Evolutionary conservation across 305 asterid species (phyloP).

Genomic region (Fraxinus platypoda): DNA sequence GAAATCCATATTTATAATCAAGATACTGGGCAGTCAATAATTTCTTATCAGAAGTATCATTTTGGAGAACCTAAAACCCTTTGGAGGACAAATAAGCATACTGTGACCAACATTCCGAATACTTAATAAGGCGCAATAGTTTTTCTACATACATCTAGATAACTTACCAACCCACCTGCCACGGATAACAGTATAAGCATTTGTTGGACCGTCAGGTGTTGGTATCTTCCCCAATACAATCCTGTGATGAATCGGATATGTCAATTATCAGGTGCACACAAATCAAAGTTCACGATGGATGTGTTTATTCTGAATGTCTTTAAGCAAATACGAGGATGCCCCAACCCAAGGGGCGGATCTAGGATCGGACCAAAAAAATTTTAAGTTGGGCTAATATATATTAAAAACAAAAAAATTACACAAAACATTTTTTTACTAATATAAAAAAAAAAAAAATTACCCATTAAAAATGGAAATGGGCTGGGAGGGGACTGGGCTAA

Average conservation of each 20-base stretch:
- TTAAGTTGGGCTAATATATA: background rate
- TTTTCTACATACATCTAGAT: constrained; percentile 42
- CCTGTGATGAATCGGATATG: constrained; percentile 82
- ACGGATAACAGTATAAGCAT: constrained; percentile 77
- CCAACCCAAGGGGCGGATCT: background rate
- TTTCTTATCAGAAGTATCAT: background rate
- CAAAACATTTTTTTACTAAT: background rate
- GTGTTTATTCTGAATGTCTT: constrained; percentile 33
- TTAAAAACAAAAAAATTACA: background rate
- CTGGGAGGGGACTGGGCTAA: background rate
- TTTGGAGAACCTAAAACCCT: constrained; percentile 14
- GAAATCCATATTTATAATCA: constrained; percentile 1
- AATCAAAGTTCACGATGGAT: constrained; percentile 39
- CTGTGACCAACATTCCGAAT: constrained; percentile 22
- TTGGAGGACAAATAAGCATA: constrained; percentile 12
- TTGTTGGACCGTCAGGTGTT: constrained; percentile 80
- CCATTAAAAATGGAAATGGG: background rate
- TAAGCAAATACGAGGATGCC: constrained; percentile 22
- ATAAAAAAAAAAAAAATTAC: background rate
- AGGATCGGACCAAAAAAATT: background rate
- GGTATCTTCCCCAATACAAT: constrained; percentile 93
- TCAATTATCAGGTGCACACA: constrained; percentile 57
- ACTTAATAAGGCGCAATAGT: constrained; percentile 25
- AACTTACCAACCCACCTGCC: constrained; percentile 92
- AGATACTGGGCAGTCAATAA: background rate